Conservation (phyloP, 306 rosid species). For the Rubus idaeus region DNA sequence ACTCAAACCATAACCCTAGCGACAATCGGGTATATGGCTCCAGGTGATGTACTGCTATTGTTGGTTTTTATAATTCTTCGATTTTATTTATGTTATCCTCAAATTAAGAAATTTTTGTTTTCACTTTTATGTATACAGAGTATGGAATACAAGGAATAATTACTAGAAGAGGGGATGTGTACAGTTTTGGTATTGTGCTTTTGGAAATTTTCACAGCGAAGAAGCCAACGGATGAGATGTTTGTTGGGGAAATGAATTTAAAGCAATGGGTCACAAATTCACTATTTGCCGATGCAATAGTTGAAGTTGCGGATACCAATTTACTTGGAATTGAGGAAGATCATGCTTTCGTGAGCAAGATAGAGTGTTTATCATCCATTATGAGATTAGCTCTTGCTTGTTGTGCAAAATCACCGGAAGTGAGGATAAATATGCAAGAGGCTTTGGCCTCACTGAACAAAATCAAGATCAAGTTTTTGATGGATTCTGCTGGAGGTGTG, state of each 20-base stretch:
- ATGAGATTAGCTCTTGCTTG: conserved; percentile 20
- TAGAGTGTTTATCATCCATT: not conserved
- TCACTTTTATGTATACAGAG: not conserved
- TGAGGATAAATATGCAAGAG: not conserved
- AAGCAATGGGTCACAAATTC: conserved; percentile 14
- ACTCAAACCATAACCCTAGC: conserved; percentile 38
- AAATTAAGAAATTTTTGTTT: rapidly evolving
- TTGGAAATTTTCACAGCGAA: conserved; percentile 23
- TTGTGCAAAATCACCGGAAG: not conserved
- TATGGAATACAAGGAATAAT: conserved; percentile 21
- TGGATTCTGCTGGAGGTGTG: no score
- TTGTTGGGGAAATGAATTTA: conserved; percentile 11
- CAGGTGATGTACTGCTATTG: conserved; percentile 17
- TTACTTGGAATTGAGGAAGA: not conserved
- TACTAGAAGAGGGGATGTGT: conserved; percentile 22
- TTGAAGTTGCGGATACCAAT: conserved; percentile 2
- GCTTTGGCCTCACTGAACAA: not conserved
- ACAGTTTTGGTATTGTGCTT: conserved; percentile 21
- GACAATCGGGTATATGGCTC: conserved; percentile 48
- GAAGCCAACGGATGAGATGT: conserved; percentile 26
- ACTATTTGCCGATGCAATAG: not conserved
- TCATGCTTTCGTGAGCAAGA: no score
- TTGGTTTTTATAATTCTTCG: not conserved
- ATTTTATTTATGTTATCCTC: not conserved
- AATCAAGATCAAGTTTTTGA: conserved; percentile 1